A percentile compares a stretch with the other conserved stretches of the same genome.
phyloP scores from a whole-genome alignment of 2,329 filamentous ascomycete genomes.

The Talaromyces funiculosus region DNA sequence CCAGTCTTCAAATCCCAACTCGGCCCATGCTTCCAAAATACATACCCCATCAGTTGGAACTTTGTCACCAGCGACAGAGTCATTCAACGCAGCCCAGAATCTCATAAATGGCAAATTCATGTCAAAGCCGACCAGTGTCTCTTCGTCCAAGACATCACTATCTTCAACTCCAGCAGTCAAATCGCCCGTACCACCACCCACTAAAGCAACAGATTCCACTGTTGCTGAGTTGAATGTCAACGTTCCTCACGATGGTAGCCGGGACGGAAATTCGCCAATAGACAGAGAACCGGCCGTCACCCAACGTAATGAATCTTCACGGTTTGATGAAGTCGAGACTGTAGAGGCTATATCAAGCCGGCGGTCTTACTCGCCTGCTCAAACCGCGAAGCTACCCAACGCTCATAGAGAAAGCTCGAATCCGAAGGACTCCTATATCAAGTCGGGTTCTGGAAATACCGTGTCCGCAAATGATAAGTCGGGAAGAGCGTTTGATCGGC shows the following conservation, averaged over 20 bases:
- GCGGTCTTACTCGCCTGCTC: constrained; percentile 29
- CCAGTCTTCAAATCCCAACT: constrained; percentile 24
- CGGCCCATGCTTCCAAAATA: constrained; percentile 32
- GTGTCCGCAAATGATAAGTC: constrained; percentile 21
- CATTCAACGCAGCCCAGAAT: constrained; percentile 16
- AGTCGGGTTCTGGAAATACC: constrained; percentile 15
- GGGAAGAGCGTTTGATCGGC: constrained; percentile 23
- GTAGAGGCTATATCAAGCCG: constrained; percentile 27
- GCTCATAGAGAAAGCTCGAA: constrained; percentile 23
- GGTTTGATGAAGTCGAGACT: constrained; percentile 25
- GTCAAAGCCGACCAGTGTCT: constrained; percentile 38
- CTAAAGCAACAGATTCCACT: constrained; percentile 41
- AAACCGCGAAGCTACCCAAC: constrained; percentile 26
- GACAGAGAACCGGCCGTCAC: constrained; percentile 25
- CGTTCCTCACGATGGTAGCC: constrained; percentile 26
- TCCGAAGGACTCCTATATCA: constrained; percentile 19
- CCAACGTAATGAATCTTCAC: constrained; percentile 28
- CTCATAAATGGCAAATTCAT: constrained; percentile 35
- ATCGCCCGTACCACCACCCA: constrained; percentile 32
- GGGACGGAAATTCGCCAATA: constrained; percentile 24
- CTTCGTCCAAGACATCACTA: constrained; percentile 32
- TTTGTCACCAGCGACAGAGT: constrained; percentile 28
- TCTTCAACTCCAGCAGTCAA: constrained; percentile 33
- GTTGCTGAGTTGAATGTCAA: constrained; percentile 43
- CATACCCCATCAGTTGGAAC: constrained; percentile 31